phyloP scores from a whole-genome alignment of 176 grass and related monocot genomes.

The Carex scoparia region DNA sequence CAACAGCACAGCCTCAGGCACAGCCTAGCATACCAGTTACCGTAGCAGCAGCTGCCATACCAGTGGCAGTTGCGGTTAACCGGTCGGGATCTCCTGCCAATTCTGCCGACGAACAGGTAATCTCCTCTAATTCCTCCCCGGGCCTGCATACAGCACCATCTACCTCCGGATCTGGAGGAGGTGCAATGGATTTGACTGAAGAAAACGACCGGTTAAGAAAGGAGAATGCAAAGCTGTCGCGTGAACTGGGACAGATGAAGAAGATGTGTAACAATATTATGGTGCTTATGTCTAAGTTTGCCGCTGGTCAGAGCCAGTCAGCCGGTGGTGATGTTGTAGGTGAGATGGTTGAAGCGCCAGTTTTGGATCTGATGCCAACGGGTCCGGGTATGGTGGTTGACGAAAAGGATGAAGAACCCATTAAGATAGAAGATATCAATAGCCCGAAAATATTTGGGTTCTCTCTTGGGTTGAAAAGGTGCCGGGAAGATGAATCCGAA shows the following conservation, averaged over 20 bases:
- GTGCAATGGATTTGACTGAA: conserved; percentile 35
- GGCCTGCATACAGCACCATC: conserved; percentile 31
- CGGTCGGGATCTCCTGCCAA: conserved; percentile 32
- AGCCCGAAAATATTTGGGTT: conserved; percentile 61
- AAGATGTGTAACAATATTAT: conserved; percentile 84
- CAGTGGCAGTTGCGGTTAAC: conserved; percentile 38
- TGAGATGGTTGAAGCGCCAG: conserved; percentile 27
- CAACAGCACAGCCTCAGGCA: background rate
- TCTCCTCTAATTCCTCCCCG: conserved; percentile 56
- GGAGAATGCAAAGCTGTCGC: conserved; percentile 59
- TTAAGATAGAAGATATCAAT: conserved; percentile 18
- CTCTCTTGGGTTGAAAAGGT: conserved; percentile 58
- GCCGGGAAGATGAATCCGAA: conserved; percentile 24
- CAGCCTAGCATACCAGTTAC: background rate
- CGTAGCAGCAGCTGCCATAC: conserved; percentile 24
- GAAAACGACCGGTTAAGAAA: conserved; percentile 56
- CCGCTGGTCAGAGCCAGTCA: conserved; percentile 30
- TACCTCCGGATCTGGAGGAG: background rate
- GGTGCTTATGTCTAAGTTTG: conserved; percentile 71
- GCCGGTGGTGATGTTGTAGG: background rate
- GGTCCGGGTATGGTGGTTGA: background rate
- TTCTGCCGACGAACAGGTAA: conserved; percentile 63
- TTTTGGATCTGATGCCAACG: conserved; percentile 54
- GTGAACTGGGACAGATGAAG: conserved; percentile 74
- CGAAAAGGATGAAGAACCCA: background rate